Base-by-base conservation (phyloP, 2,329 filamentous ascomycete genomes). In the Falciphora oryzae region DNA sequence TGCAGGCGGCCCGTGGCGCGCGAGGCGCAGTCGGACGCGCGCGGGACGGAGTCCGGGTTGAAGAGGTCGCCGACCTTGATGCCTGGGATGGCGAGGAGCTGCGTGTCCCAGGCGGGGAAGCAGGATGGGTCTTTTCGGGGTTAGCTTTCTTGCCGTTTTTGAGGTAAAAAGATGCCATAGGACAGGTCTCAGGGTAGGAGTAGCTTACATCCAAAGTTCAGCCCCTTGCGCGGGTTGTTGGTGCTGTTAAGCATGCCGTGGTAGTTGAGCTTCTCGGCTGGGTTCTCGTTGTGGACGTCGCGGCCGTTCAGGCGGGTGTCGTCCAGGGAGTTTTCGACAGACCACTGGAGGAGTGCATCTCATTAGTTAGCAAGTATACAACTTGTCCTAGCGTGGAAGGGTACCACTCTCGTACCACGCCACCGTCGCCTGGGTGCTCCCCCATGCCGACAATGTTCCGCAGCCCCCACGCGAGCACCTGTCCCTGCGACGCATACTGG, bases 181-280 rank as follows among this genome's bases (percentile, higher is more conserved):
- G 10, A 18, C 14, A 18, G 38, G 38, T 6, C 32, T 35, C 4
- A 22, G 89, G 44, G 89, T 60, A 76, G 78, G 2, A 87, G 87
- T 68, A 89, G 44, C 44, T 53, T n/a, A 53, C 44, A 90, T 11
- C 87, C 87, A 68, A 84, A 88, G 72, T 89, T 88, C 3, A 70
- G 69, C 6, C 78, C 77, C 59, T 73, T 70, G 25, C 71, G 68
- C 11, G 70, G 35, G 11, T 64, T 58, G 1, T 65, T 69, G 25
- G 71, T 72, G 31, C 71, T 71, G 68, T 74, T 73, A 60, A 90
- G 77, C 65, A 81, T 83, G 4, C 89, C 89, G 66, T 89, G 85
- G 73, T 85, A 91, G 74, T 92, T 92, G 73, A 93, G 75, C 74
- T 92, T 88, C 71, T 92, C 90, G 22, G 82, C 89, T 0, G 89